Evolutionary conservation across 768 basidiomycete genomes (phyloP), one percentile per base, ranked within the genome.

Genomic region (Suillus americanus): DNA sequence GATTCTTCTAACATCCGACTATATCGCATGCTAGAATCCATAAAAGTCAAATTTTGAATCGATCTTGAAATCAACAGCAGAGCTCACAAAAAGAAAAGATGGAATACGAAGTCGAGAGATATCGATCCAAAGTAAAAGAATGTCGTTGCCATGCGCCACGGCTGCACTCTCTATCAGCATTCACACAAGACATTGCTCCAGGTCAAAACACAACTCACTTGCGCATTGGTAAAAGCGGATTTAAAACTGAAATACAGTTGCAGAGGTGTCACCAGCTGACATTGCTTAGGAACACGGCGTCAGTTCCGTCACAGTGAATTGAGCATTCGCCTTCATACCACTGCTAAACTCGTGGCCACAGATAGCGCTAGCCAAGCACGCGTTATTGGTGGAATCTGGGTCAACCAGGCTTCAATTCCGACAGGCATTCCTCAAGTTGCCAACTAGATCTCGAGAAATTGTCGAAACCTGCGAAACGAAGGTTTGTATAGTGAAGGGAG

Each of bases 91-190:
- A 99, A 99, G 83, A 98, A 98, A 61, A 99, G 83, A 75, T 99
- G 97, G 78, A 99, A 97, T 64, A 97, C 84, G 70, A 98, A 94
- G 76, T 99, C 97, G 25, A 99, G 80, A 5, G 92, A 94, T 72
- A 99, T 87, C 1, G 90, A 86, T 13, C 97, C 97, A 78, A 98
- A 99, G 78, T 96, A 99, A 71, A 95, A 90, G 83, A 99, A 99
- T 13, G 92, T 97, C 35, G 95, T 96, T 48, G 90, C 76, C 54
- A 88, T 84, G 35, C 97, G 85, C 95, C 95, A 98, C 68, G 89
- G 83, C 94, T 97, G 18, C 16, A 63, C 43, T 40, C 68, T 60
- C 46, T 4, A 62, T 72, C 35, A 71, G 63, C 69, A 64, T 64
- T 51, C 55, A 38, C 20, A 57, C 13, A 25, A 50, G 60, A 55